phyloP scores from a whole-genome alignment of 371 early-diverging fungal genomes.

The Syncephalastrum racemosum region DNA sequence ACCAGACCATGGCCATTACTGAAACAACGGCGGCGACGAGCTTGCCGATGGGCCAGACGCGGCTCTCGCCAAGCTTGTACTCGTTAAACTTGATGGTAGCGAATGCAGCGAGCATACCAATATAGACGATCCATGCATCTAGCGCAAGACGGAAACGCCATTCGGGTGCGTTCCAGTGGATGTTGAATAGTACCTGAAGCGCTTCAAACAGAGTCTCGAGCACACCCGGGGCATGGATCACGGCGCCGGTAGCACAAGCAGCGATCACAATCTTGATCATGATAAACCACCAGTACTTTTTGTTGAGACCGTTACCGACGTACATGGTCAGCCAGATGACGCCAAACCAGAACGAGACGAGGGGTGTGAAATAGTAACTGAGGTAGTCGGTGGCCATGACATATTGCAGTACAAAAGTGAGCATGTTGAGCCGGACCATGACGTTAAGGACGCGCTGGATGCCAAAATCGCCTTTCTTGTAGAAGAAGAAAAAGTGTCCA shows the following conservation, averaged over 20 bases:
- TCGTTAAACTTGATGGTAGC: constrained; percentile 46
- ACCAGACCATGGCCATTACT: constrained; percentile 38
- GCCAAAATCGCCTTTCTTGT: constrained; percentile 67
- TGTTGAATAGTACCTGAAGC: constrained; percentile 39
- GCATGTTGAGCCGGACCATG: constrained; percentile 68
- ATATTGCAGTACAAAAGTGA: constrained; percentile 64
- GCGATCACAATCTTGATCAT: constrained; percentile 51
- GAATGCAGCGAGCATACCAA: constrained; percentile 57
- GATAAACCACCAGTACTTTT: constrained; percentile 36
- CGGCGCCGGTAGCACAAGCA: constrained; percentile 28
- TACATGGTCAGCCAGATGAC: constrained; percentile 69
- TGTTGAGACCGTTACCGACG: constrained; percentile 44
- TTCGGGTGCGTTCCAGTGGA: constrained; percentile 58
- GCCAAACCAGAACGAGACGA: constrained; percentile 71
- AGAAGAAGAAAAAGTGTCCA: constrained; percentile 71
- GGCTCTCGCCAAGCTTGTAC: constrained; percentile 33
- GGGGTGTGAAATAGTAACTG: constrained; percentile 76
- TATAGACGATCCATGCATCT: constrained; percentile 63
- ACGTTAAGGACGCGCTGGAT: constrained; percentile 58
- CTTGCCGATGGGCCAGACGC: constrained; percentile 38
- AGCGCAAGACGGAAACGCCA: constrained; percentile 67
- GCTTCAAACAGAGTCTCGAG: constrained; percentile 39
- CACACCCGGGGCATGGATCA: constrained; percentile 46
- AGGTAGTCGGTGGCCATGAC: constrained; percentile 68
- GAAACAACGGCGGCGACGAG: constrained; percentile 27